Conservation (phyloP, 257 asterid species). For the Jacaranda mimosifolia region DNA sequence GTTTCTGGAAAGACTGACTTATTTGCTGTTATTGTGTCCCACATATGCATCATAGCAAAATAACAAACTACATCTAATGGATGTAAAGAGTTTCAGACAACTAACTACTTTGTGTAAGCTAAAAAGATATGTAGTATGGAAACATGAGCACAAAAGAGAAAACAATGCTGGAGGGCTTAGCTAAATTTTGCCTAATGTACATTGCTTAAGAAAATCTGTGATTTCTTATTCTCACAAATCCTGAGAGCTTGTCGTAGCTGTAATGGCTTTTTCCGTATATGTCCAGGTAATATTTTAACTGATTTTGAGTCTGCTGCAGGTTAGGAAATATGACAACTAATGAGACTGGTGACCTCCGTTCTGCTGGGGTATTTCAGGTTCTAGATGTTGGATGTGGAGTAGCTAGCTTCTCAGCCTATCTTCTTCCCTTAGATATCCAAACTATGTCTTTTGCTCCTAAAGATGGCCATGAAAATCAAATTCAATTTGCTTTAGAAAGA, state of each 20-base stretch:
- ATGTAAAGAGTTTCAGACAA: background rate
- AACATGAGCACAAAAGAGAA: background rate
- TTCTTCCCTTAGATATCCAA: constrained; percentile 76
- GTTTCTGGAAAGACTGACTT: background rate
- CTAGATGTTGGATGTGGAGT: constrained; percentile 96
- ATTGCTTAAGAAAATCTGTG: background rate
- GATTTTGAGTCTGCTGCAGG: constrained; percentile 50
- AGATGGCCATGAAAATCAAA: constrained; percentile 95
- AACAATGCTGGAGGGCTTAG: background rate
- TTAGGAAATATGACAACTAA: constrained; percentile 91
- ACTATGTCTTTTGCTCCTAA: constrained; percentile 97
- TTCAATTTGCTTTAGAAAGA: constrained; percentile 91
- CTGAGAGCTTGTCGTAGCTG: too few species aligned
- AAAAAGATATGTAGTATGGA: background rate
- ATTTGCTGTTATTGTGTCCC: background rate
- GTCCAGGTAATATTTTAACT: background rate
- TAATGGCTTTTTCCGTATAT: background rate
- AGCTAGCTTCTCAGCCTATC: constrained; percentile 98
- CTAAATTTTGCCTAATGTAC: background rate
- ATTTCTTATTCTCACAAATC: background rate
- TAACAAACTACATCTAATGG: background rate
- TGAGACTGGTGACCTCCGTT: constrained; percentile 70
- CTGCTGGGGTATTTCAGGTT: constrained; percentile 84
- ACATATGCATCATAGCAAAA: background rate
- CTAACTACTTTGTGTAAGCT: background rate